Conservation (phyloP, 352 stramenopile genomes). For the Blastocystis sp. region DNA sequence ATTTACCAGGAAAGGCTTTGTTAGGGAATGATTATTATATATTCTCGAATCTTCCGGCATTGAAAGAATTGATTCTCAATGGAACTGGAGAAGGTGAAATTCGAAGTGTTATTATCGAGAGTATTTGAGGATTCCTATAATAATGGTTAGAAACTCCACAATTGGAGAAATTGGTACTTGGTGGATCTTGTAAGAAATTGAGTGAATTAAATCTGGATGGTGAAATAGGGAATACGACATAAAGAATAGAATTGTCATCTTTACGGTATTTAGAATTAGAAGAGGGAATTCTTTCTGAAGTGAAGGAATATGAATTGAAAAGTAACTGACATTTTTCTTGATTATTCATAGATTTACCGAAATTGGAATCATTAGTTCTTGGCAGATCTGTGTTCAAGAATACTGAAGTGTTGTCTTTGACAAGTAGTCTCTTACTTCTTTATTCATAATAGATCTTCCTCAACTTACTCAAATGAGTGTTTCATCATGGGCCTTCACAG, state of each 20-base stretch:
- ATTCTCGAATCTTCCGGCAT: not conserved
- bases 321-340: not conserved
- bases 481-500: no score
- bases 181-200: not conserved
- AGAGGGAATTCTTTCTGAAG: not conserved
- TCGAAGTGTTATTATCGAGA: not conserved
- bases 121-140: not conserved
- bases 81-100: not conserved
- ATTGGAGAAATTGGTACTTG: not conserved
- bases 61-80: not conserved
- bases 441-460: no score
- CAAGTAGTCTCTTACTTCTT: no score
- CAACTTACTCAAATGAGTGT: no score
- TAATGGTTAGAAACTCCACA: not conserved
- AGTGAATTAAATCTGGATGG: not conserved
- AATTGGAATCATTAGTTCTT: not conserved
- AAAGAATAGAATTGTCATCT: not conserved
- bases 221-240: not conserved
- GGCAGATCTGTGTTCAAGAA: not conserved
- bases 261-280: not conserved
- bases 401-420: no score
- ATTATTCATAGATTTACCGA: not conserved
- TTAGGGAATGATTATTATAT: not conserved
- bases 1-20: not conserved
- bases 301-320: not conserved